Base-by-base conservation (phyloP, 257 asterid genomes). In the Salvia hispanica region DNA sequence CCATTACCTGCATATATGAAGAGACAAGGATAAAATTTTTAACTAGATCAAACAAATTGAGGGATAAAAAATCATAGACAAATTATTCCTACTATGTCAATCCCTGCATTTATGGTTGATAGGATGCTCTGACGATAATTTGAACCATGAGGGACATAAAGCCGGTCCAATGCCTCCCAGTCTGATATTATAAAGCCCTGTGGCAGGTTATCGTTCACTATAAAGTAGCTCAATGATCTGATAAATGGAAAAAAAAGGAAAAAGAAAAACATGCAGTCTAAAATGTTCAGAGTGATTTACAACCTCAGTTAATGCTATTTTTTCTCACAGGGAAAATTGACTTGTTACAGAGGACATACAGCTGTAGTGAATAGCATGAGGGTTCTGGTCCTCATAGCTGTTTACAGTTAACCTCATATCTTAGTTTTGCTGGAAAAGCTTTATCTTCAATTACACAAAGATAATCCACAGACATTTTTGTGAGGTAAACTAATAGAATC, bases 131-230 rank as follows among this genome's bases (percentile, higher is more conserved):
- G 69, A 61, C 88, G 88, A 62, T 86, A 86, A 78, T 86, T 84
- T 59, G 94, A 86, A 64, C 94, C 90, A 62, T 64, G 66, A 36
- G 90, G 94, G 52, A 48, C 56, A 60, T 80, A 77, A 66, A 86
- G 90, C 68, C 94, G 73, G 74, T 86, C 94, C 62, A 86, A 74
- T 11, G 90, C 94, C 67, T 84, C 94, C 88, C 94, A 86, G 72
- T 93, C 99, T 13, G 99, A 78, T 78, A 93, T 93, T 64, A 93
- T 55, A 67, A 93, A 48, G 18, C 99, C 97, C 96, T 93, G 87
- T 34, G 28, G 61, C 60, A 76, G 44, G 76, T 72, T 47, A 39
- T 69, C 44, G 63, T 42, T 63, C 67, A 57, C 61, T 14, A 45
- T 63, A 54, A 67, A 55, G 18, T 69, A 67, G 47, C 69, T 67